A percentile compares a stretch with the other conserved stretches of the same genome.
These are phyloP conservation scores for Fomitopsis palustris DNA, from an alignment of 1,284 basidiomycete genomes.

Conservation along the genomic window DNA sequence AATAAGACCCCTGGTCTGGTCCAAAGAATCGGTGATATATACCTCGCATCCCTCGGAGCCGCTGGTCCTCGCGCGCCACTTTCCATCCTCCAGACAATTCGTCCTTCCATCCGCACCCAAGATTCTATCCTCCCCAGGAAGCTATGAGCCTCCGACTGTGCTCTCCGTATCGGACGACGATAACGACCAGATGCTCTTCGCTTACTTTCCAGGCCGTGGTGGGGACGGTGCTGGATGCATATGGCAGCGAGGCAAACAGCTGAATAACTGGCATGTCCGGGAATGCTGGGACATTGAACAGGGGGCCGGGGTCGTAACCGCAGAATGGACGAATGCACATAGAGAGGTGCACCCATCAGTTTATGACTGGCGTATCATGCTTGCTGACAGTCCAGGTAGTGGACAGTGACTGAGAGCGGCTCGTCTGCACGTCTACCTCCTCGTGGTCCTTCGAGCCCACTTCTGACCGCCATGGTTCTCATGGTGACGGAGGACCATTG, in stretches of 20 bases:
- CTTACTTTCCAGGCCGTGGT: constrained; percentile 62
- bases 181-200: constrained; percentile 62
- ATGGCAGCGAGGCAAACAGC: constrained; percentile 53
- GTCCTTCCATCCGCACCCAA: constrained; percentile 48
- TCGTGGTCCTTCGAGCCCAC: constrained; percentile 24
- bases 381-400: constrained; percentile 17
- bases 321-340: constrained; percentile 55
- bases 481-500: constrained; percentile 31
- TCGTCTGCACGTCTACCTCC: constrained; percentile 28
- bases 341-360: constrained; percentile 49
- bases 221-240: constrained; percentile 58
- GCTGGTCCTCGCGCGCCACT: constrained; percentile 56
- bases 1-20: constrained; percentile 66
- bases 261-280: constrained; percentile 60
- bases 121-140: constrained; percentile 39
- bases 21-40: constrained; percentile 62
- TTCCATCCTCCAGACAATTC: constrained; percentile 66
- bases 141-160: constrained; percentile 59
- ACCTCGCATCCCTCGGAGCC: constrained; percentile 61
- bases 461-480: constrained; percentile 24
- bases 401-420: constrained; percentile 27
- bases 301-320: constrained; percentile 55
- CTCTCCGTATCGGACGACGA: constrained; percentile 60
- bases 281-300: constrained; percentile 53
- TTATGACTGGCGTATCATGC: background rate